Percentiles rank a stretch among this genome's conserved stretches.
Evolutionary conservation across 2,329 filamentous ascomycete species (phyloP).

Genomic region (Tolypocladium endophyticum): DNA sequence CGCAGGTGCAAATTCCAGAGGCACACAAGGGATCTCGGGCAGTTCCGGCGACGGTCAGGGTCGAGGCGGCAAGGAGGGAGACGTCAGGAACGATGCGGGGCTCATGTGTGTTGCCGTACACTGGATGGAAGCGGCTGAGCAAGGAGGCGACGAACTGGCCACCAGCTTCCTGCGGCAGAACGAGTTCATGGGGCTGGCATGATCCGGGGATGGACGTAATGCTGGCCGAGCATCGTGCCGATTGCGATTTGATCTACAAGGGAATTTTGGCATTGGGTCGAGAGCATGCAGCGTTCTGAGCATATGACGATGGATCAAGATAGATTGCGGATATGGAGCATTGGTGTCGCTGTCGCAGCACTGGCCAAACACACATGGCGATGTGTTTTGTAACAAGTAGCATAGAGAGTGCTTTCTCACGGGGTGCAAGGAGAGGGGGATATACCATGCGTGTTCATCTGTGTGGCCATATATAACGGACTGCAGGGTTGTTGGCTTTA

Average conservation of each 20-base stretch:
- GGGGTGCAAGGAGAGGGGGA: background rate
- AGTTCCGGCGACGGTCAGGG: constrained; percentile 11
- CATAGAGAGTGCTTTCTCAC: background rate
- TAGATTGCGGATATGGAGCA: background rate
- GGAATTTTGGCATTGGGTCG: background rate
- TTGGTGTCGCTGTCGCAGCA: background rate
- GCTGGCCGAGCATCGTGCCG: background rate
- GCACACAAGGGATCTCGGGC: constrained; percentile 7
- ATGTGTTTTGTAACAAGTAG: background rate
- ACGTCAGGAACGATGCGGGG: constrained; percentile 65
- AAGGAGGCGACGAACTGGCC: constrained; percentile 78
- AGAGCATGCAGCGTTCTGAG: background rate
- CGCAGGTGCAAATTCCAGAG: constrained; percentile 11
- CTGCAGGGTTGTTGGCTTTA: background rate
- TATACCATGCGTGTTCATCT: background rate
- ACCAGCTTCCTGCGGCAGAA: constrained; percentile 70
- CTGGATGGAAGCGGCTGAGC: constrained; percentile 88
- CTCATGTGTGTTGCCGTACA: constrained; percentile 92
- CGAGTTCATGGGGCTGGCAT: constrained; percentile 26
- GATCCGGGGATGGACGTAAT: constrained; percentile 1
- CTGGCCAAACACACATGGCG: background rate
- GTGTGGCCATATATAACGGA: background rate
- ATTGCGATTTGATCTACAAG: background rate
- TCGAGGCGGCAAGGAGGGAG: constrained; percentile 25
- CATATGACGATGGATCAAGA: background rate